Base-by-base conservation (phyloP, 345 rosid species). In the Moricandia moricandioides region DNA sequence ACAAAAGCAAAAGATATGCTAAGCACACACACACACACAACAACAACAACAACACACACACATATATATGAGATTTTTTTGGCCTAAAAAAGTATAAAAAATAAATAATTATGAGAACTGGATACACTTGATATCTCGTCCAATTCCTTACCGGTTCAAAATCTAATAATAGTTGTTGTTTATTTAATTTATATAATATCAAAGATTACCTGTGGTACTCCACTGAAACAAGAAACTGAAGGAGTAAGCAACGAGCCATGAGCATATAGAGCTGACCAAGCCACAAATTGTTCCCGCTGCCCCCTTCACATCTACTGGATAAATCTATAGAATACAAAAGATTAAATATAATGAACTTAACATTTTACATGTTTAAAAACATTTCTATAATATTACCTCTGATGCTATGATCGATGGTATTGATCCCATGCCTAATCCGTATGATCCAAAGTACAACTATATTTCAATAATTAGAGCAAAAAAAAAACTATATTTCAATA, bases 241-340 rank as follows among this genome's bases (percentile, higher is more conserved):
- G 4, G 80, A 71, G 65, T 72, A 87, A 60, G 87, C 69, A 59
- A 87, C 83, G 18, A 81, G 59, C 89, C 82, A 84, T 13, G 91
- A 83, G 30, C 85, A 80, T 26, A 79, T 47, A 83, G 89, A 83
- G 71, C 78, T 83, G 29, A 78, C 78, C 49, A 87, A 34, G 45
- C 73, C 82, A 68, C 81, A 83, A 5, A 86, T 24, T 52, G 91
- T 89, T 59, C 90, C 90, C 0, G 86, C 90, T 40, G 86, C 71
- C 2, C 88, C 87, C 45, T 88, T 88, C 49, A 86, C 83, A 33
- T 84, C 83, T 77, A 84, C 84, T 2, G 86, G 89, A 54, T 81
- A 86, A 17, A 86, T 79, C 87, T 86, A 70, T 8, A 64, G 14
- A 37, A 5, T 0, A 6, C 27, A 62, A 5, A 0, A 5, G 12